Evolutionary conservation across 2,329 filamentous ascomycete genomes (phyloP).

Genomic region (Pseudogymnoascus sp.): DNA sequence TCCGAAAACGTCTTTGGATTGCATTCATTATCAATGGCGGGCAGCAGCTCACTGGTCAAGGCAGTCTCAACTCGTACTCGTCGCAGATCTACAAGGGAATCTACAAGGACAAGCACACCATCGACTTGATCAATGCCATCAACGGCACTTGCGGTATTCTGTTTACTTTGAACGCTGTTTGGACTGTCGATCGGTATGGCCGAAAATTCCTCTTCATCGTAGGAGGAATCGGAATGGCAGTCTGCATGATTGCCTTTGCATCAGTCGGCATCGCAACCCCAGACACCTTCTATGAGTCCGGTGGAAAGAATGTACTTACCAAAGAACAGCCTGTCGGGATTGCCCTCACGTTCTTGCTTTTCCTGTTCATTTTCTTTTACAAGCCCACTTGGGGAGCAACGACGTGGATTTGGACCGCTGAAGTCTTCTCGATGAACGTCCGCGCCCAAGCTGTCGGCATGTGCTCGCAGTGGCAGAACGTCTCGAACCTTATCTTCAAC

Average conservation of each 20-base stretch:
- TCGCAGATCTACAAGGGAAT: slow-evolving; percentile 68
- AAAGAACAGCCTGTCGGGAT: slow-evolving; percentile 56
- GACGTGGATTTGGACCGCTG: slow-evolving; percentile 65
- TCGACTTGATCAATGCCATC: slow-evolving; percentile 65
- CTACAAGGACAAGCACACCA: slow-evolving; percentile 49
- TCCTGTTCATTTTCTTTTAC: slow-evolving; percentile 59
- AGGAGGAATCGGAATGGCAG: slow-evolving; percentile 59
- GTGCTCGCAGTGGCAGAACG: slow-evolving; percentile 52
- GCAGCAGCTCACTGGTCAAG: slow-evolving; percentile 65
- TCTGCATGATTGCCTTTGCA: slow-evolving; percentile 62
- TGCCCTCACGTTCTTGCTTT: slow-evolving; percentile 59
- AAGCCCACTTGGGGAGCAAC: slow-evolving; percentile 64
- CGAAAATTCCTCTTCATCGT: slow-evolving; percentile 62
- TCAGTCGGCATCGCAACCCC: slow-evolving; percentile 51
- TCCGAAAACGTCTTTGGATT: slow-evolving; percentile 57
- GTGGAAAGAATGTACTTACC: slow-evolving; percentile 30
- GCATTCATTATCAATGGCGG: slow-evolving; percentile 61
- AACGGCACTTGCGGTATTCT: slow-evolving; percentile 66
- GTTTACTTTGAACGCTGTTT: slow-evolving; percentile 65
- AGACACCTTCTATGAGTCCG: background rate
- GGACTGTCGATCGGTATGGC: slow-evolving; percentile 65
- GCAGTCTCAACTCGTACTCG: slow-evolving; percentile 64
- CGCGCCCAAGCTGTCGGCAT: slow-evolving; percentile 63
- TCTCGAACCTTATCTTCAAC: slow-evolving; percentile 59
- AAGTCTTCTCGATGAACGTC: slow-evolving; percentile 65